Percentiles rank a stretch among this genome's conserved stretches.
Conservation (phyloP, 768 basidiomycete species). For the Calocybe cyanea region DNA sequence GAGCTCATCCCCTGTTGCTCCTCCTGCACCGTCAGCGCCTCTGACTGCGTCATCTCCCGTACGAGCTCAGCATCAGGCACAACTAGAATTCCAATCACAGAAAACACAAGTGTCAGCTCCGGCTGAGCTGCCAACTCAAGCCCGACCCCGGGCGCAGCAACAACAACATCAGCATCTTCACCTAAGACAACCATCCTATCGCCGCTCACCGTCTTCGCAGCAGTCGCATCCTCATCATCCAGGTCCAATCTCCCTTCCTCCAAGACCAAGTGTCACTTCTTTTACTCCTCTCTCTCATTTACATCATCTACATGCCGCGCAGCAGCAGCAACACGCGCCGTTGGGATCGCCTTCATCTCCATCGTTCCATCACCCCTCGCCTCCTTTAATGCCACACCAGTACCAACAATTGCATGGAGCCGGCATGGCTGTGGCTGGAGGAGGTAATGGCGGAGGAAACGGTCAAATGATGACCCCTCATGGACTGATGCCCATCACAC, state of each 20-base stretch:
- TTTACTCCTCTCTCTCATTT: conserved; percentile 39
- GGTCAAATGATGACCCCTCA: conserved; percentile 56
- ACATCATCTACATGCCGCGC: conserved; percentile 31
- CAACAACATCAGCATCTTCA: neutral
- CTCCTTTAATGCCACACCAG: too few relatives aligned
- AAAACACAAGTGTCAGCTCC: conserved; percentile 14
- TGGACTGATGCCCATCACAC: conserved; percentile 90
- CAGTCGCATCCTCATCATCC: conserved; percentile 48
- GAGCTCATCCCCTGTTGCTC: conserved; percentile 10
- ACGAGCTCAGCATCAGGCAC: conserved; percentile 4
- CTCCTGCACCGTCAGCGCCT: conserved; percentile 7
- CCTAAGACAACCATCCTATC: neutral
- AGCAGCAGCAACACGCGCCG: conserved; percentile 26
- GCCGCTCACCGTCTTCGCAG: conserved; percentile 10
- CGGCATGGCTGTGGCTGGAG: too few relatives aligned
- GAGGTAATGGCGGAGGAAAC: too few relatives aligned
- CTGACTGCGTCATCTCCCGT: conserved; percentile 10
- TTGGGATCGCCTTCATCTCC: too few relatives aligned
- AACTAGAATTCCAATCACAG: neutral
- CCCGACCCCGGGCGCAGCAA: conserved; percentile 18
- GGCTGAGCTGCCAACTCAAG: conserved; percentile 37
- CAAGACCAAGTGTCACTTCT: conserved; percentile 41
- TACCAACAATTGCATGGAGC: too few relatives aligned
- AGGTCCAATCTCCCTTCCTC: conserved; percentile 67
- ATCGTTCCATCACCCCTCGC: too few relatives aligned